Percentiles rank a stretch among this genome's conserved stretches.
phyloP scores from a whole-genome alignment of 371 early-diverging fungal species.

The Mucor circinelloides region DNA sequence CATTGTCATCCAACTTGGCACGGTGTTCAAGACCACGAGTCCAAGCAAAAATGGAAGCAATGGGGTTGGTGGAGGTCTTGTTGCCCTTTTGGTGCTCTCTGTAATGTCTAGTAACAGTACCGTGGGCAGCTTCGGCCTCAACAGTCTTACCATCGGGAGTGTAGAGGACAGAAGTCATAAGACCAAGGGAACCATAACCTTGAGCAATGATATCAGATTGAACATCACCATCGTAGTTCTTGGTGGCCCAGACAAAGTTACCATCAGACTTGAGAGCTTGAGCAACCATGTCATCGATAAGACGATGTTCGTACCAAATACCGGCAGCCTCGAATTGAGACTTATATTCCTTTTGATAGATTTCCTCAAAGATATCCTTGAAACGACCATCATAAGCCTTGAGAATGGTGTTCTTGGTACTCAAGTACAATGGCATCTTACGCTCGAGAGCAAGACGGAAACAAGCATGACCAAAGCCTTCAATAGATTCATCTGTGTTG shows the following conservation, averaged over 20 bases:
- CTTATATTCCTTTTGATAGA: constrained; percentile 83
- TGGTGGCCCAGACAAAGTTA: constrained; percentile 94
- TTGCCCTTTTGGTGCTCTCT: constrained; percentile 95
- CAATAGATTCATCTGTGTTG: constrained; percentile 91
- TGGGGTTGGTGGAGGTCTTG: constrained; percentile 93
- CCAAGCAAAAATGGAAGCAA: constrained; percentile 98
- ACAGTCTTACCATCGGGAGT: constrained; percentile 95
- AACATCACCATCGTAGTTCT: constrained; percentile 96
- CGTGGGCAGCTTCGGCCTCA: constrained; percentile 98
- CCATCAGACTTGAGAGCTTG: constrained; percentile 95
- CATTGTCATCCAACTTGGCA: constrained; percentile 88
- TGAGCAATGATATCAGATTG: constrained; percentile 96
- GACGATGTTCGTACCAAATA: constrained; percentile 97
- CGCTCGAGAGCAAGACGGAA: constrained; percentile 88
- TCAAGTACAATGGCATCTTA: constrained; percentile 92
- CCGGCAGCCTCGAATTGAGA: constrained; percentile 69
- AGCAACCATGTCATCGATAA: constrained; percentile 99
- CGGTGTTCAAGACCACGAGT: constrained; percentile 95
- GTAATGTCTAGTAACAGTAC: constrained; percentile 96
- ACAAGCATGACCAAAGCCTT: constrained; percentile 92
- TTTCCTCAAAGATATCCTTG: constrained; percentile 94
- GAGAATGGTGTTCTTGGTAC: constrained; percentile 97
- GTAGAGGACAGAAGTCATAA: constrained; percentile 95
- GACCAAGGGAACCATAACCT: constrained; percentile 88
- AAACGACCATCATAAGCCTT: constrained; percentile 98